Base-by-base conservation (phyloP, 2,329 filamentous ascomycete species). In the Monosporascus sp. region DNA sequence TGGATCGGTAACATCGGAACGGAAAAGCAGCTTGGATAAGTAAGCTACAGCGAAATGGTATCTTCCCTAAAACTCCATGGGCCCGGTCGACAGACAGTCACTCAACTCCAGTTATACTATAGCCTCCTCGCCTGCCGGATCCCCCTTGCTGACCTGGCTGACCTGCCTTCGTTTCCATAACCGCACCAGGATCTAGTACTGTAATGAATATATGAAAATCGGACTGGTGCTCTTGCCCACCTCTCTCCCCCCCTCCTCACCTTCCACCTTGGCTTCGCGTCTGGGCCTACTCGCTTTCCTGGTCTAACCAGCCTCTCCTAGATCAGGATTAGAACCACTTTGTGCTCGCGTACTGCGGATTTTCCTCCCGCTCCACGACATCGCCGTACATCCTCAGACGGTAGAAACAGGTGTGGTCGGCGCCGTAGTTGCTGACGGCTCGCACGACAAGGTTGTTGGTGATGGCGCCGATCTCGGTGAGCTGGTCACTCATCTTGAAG, bases 351-450 rank as follows among this genome's bases (percentile, higher is more conserved):
- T 34, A 3, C 38, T 51, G 17, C 22, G 18, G 17, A 15, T 54
- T 52, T 5, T 51, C 50, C 14, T 54, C 51, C 27, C 57, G 53
- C 52, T 65, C 61, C 37, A 61, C 55, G 24, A 62, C 51, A 34
- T 77, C 66, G 17, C 76, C 85, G 63, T 81, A 85, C 45, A 88
- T 54, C 52, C 77, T 71, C n/a, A 85, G 67, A 1, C 84, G 73
- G 68, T 88, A 88, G 60, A 88, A 79, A 64, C 85, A 88, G 3
- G 84, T 87, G 62, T 85, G 83, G 47, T 81, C 64, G 9, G 74
- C 71, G 15, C 84, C 83, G 61, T 84, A 78, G 62, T 88, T 88
- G 61, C 70, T 80, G 51, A 76, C 66, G 2, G 80, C 77, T 14
- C 83, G 72, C 24, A 88, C 65, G 18, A 83, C 64, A 7, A 87